phyloP scores from a whole-genome alignment of 495 filamentous ascomycete genomes.

The Aspergillus hancockii region DNA sequence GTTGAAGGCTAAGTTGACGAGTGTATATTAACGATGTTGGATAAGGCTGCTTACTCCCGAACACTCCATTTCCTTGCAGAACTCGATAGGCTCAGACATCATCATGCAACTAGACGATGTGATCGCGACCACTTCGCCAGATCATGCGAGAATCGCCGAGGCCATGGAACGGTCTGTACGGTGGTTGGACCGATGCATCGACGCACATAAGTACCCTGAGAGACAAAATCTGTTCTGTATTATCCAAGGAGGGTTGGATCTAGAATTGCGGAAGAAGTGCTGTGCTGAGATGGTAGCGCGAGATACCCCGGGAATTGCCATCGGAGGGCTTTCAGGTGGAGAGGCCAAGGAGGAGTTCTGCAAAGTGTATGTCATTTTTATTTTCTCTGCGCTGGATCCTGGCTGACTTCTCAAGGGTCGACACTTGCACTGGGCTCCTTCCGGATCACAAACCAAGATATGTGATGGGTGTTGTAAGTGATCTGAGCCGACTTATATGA shows the following conservation, averaged over 20 bases:
- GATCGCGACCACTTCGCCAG: constrained; percentile 90
- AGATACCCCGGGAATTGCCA: constrained; percentile 93
- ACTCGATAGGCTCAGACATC: constrained; percentile 96
- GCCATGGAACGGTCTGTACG: constrained; percentile 95
- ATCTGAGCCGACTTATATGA: not conserved
- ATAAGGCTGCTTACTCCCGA: constrained; percentile 85
- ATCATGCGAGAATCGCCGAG: constrained; percentile 80
- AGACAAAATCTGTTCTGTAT: constrained; percentile 97
- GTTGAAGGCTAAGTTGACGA: not conserved
- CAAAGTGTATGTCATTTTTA: constrained; percentile 47
- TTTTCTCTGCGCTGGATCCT: constrained; percentile 14
- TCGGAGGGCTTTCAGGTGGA: constrained; percentile 90
- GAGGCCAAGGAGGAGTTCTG: constrained; percentile 68
- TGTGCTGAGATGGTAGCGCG: constrained; percentile 86
- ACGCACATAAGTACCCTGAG: constrained; percentile 81
- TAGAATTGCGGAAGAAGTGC: constrained; percentile 84
- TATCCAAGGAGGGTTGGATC: constrained; percentile 91
- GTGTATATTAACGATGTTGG: not conserved
- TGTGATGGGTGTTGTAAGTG: constrained; percentile 89
- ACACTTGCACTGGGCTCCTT: constrained; percentile 79
- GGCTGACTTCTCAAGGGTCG: constrained; percentile 55
- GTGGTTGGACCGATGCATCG: constrained; percentile 97
- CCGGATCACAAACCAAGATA: constrained; percentile 92
- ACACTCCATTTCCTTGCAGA: constrained; percentile 94
- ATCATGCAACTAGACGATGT: constrained; percentile 99